Percentiles rank a stretch among this genome's conserved stretches.
Conservation (phyloP, 306 rosid species). For the Sechiopsis laciniata region DNA sequence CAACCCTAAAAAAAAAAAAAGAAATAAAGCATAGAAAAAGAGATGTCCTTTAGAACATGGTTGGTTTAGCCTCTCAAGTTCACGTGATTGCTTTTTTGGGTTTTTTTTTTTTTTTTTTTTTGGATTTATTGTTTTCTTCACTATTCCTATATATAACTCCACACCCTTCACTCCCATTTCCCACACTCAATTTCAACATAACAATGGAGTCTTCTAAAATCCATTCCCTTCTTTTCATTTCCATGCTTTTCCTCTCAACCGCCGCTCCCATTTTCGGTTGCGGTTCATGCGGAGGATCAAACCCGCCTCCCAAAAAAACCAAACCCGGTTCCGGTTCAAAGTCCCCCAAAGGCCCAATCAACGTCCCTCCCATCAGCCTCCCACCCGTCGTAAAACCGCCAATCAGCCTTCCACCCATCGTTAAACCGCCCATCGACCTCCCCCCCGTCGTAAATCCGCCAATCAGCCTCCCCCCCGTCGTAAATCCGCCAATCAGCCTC, state of each 20-base stretch:
- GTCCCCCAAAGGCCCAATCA: constrained; percentile 33
- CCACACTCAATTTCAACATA: not conserved
- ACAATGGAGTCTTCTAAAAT: constrained; percentile 55
- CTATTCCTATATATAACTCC: constrained; percentile 22
- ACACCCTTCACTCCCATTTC: constrained; percentile 22
- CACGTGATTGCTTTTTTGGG: constrained; percentile 56
- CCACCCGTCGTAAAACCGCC: not conserved
- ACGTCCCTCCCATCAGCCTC: too few species aligned
- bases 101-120: constrained; percentile 50
- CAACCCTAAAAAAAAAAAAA: too few species aligned
- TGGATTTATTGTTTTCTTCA: constrained; percentile 31
- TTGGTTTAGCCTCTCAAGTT: constrained; percentile 36
- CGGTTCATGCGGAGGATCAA: constrained; percentile 39
- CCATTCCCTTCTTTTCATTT: constrained; percentile 56
- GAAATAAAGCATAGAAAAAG: constrained; percentile 41
- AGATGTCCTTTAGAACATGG: constrained; percentile 30
- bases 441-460: constrained; percentile 9
- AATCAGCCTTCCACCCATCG: not conserved
- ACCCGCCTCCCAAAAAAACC: constrained; percentile 38
- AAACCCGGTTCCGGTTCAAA: constrained; percentile 26
- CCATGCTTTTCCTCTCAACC: constrained; percentile 68
- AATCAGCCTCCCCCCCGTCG: too few species aligned
- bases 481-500: not conserved
- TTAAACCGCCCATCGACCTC: constrained; percentile 18
- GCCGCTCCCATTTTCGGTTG: constrained; percentile 67